phyloP scores from a whole-genome alignment of 345 rosid genomes.

The Heritiera littoralis region DNA sequence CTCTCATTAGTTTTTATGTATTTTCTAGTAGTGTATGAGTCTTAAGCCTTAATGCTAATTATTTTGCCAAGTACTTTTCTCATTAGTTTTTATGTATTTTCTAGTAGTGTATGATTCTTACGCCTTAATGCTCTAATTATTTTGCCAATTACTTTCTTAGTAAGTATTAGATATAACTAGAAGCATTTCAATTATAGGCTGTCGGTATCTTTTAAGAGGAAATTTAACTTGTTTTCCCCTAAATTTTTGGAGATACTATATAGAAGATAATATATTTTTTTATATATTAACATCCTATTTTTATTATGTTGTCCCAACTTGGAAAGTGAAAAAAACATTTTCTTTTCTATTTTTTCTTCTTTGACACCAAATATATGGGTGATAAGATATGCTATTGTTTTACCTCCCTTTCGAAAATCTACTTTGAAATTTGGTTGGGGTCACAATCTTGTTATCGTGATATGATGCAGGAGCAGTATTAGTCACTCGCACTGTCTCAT shows the following conservation, averaged over 20 bases:
- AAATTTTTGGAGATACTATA: background rate
- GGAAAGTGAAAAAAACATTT: background rate
- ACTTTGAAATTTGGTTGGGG: background rate
- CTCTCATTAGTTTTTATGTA: background rate
- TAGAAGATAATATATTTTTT: background rate
- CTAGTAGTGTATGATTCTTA: background rate
- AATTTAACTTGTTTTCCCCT: background rate
- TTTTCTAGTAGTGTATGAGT: background rate
- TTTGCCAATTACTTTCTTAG: background rate
- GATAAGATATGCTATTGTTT: background rate
- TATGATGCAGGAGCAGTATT: background rate
- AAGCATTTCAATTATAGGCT: background rate
- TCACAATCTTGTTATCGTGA: background rate
- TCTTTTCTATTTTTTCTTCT: background rate
- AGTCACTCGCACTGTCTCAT: background rate
- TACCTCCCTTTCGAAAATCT: background rate
- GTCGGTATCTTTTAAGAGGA: background rate
- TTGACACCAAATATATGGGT: background rate
- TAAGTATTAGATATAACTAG: background rate
- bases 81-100: too few relatives aligned
- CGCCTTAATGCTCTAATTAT: background rate
- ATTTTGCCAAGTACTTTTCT: slow-evolving; percentile 1
- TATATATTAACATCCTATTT: background rate
- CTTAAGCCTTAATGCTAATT: background rate
- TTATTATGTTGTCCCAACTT: background rate